Conservation (phyloP, 2,329 filamentous ascomycete species). For the Aspergillus ustus region DNA sequence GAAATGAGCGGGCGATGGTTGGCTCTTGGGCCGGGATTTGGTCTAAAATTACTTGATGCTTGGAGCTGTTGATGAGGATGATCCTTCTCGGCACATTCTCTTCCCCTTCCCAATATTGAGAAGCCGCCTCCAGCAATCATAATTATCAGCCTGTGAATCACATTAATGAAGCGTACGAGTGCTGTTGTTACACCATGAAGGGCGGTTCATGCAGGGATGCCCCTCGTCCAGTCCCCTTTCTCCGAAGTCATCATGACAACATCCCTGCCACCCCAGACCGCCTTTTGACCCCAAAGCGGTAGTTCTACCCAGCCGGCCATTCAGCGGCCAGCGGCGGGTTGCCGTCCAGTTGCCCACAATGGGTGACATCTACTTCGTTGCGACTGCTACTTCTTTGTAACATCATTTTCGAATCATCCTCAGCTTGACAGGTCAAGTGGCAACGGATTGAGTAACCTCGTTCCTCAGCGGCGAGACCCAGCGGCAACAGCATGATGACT, state of each 20-base stretch:
- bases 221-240: slow-evolving; percentile 3
- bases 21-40: slow-evolving; percentile 5
- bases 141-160: not conserved
- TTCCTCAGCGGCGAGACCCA: not conserved
- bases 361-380: not conserved
- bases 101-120: slow-evolving; percentile 4
- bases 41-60: not conserved
- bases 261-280: slow-evolving; percentile 25
- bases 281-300: slow-evolving; percentile 20
- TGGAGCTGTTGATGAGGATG: slow-evolving; percentile 1
- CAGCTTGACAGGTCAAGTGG: slow-evolving; percentile 10
- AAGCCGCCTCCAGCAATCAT: not conserved
- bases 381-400: not conserved
- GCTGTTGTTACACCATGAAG: slow-evolving; percentile 5
- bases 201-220: slow-evolving; percentile 15
- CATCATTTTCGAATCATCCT: not conserved
- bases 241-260: slow-evolving; percentile 26
- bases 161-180: not conserved
- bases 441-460: not conserved
- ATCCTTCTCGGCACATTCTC: slow-evolving; percentile 4
- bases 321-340: not conserved
- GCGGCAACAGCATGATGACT: slow-evolving; percentile 20
- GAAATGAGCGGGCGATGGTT: not conserved
- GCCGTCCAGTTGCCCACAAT: slow-evolving; percentile 2
- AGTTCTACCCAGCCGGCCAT: not conserved